phyloP scores from a whole-genome alignment of 345 rosid genomes.

The Salix udensis region DNA sequence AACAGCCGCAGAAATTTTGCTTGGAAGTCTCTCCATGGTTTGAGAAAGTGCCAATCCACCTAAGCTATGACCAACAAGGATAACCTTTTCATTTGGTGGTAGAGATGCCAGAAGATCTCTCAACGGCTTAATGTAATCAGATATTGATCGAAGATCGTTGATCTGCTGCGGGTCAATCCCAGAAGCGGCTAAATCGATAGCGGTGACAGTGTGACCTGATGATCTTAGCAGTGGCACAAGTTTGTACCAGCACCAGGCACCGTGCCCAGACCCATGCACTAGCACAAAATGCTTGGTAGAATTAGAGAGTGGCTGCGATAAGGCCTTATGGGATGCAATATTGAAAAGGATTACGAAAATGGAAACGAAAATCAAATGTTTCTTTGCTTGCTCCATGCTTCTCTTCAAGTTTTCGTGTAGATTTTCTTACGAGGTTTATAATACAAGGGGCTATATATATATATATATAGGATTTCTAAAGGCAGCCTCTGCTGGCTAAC shows the following conservation, averaged over 20 bases:
- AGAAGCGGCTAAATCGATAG: slow-evolving; percentile 39
- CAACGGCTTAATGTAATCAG: slow-evolving; percentile 34
- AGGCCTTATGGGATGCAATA: background rate
- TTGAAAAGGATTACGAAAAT: slow-evolving; percentile 13
- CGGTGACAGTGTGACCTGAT: slow-evolving; percentile 28
- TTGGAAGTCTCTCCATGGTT: slow-evolving; percentile 38
- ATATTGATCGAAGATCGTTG: slow-evolving; percentile 13
- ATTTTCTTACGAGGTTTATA: too few relatives aligned
- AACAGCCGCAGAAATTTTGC: slow-evolving; percentile 26
- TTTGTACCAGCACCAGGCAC: slow-evolving; percentile 48
- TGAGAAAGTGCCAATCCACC: slow-evolving; percentile 38
- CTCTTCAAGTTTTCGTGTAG: background rate
- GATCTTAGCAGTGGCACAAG: slow-evolving; percentile 23
- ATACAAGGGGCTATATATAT: too few relatives aligned
- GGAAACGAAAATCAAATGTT: background rate
- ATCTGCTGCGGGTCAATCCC: slow-evolving; percentile 29
- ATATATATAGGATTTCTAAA: too few relatives aligned
- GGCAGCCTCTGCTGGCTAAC: too few relatives aligned
- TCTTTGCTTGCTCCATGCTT: slow-evolving; percentile 1
- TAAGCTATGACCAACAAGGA: slow-evolving; percentile 42
- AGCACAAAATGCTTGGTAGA: slow-evolving; percentile 33
- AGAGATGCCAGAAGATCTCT: slow-evolving; percentile 28
- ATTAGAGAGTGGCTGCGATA: background rate
- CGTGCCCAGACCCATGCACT: slow-evolving; percentile 40
- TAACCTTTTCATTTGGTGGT: slow-evolving; percentile 22